These are phyloP conservation scores for Salix udensis DNA, from an alignment of 345 rosid species.

Conservation along the genomic window DNA sequence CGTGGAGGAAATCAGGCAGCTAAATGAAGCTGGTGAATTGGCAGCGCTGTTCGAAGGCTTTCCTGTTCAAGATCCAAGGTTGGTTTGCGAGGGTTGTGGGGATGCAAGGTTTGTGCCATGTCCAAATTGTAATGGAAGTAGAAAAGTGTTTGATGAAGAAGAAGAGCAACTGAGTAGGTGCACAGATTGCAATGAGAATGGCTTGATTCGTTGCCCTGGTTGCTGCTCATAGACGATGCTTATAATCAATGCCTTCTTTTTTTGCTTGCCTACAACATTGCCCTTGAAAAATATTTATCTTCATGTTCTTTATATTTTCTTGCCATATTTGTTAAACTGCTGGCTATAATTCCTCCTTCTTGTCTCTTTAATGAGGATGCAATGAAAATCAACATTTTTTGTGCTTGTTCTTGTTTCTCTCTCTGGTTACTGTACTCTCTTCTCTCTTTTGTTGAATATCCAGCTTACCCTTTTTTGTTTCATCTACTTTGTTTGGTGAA, in stretches of 20 bases:
- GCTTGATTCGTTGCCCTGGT: constrained; percentile 42
- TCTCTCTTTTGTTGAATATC: neutral
- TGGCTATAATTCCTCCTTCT: neutral
- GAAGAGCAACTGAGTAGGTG: constrained; percentile 34
- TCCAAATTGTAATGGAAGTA: constrained; percentile 39
- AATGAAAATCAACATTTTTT: constrained; percentile 1
- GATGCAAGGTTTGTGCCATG: constrained; percentile 48
- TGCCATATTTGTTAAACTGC: neutral
- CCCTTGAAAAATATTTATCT: neutral
- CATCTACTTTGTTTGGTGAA: neutral
- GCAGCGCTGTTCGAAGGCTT: constrained; percentile 33
- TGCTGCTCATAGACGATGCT: constrained; percentile 28
- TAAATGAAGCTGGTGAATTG: constrained; percentile 41
- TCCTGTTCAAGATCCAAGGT: constrained; percentile 24
- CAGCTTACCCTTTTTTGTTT: neutral
- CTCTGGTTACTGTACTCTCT: no score
- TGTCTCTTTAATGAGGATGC: constrained; percentile 6
- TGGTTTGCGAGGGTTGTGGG: constrained; percentile 40
- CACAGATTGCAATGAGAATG: constrained; percentile 45
- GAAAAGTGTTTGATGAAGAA: constrained; percentile 39
- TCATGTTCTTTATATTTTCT: neutral
- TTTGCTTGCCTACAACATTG: neutral
- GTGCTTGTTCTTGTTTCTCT: neutral
- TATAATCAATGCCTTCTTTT: neutral
- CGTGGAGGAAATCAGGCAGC: constrained; percentile 39